Conservation (phyloP, 1,284 basidiomycete genomes). For the Fomes fomentarius region DNA sequence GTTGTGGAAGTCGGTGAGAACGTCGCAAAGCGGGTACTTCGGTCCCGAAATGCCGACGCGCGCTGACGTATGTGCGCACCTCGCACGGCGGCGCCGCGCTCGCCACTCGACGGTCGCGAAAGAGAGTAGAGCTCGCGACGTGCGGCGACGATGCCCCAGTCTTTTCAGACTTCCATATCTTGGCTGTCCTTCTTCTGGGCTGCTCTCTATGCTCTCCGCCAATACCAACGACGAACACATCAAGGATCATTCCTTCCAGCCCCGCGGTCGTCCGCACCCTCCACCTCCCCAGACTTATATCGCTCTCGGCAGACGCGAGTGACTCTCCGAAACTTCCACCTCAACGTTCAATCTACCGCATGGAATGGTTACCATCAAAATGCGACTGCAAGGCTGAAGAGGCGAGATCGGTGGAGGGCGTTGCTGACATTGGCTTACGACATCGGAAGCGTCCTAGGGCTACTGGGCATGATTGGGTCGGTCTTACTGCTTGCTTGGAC, state of each 20-base stretch:
- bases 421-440: constrained; percentile 48
- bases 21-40: not conserved
- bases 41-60: constrained; percentile 12
- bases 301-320: constrained; percentile 22
- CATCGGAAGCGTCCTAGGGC: constrained; percentile 48
- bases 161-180: constrained; percentile 6
- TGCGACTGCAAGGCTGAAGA: constrained; percentile 13
- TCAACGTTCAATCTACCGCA: constrained; percentile 55
- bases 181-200: constrained; percentile 25
- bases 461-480: constrained; percentile 53
- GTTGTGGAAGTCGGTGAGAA: not conserved
- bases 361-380: constrained; percentile 57
- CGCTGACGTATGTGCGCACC: not conserved
- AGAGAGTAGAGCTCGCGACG: not conserved
- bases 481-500: constrained; percentile 47
- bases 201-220: constrained; percentile 16
- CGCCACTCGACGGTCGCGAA: too few relatives aligned
- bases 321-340: constrained; percentile 35
- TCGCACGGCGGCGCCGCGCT: not conserved
- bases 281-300: constrained; percentile 11
- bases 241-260: constrained; percentile 11
- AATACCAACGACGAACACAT: constrained; percentile 8
- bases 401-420: constrained; percentile 12
- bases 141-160: too few relatives aligned
- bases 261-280: constrained; percentile 4